phyloP scores from a whole-genome alignment of 768 basidiomycete species.

The Kwoniella heveanensis region DNA sequence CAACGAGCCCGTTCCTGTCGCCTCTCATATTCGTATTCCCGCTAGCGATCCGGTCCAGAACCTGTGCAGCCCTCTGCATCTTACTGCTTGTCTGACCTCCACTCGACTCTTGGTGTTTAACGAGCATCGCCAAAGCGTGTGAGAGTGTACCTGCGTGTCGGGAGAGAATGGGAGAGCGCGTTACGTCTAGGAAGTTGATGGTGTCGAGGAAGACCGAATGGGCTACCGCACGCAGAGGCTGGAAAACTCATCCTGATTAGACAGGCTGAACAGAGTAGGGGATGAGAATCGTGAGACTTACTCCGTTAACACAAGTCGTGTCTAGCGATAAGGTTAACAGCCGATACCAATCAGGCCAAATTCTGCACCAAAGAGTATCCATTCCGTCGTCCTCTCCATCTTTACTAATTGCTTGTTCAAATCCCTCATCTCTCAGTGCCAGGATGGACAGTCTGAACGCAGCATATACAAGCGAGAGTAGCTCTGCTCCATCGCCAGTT shows the following conservation, averaged over 20 bases:
- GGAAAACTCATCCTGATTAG: neutral
- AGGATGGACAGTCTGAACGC: slow-evolving; percentile 29
- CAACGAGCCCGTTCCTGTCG: slow-evolving; percentile 19
- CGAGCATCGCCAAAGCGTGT: slow-evolving; percentile 18
- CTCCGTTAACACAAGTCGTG: slow-evolving; percentile 35
- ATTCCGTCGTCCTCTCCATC: slow-evolving; percentile 18
- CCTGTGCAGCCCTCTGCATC: slow-evolving; percentile 23
- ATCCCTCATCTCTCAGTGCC: slow-evolving; percentile 1
- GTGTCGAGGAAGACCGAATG: slow-evolving; percentile 44
- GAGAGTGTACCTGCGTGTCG: slow-evolving; percentile 18
- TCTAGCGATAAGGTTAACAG: slow-evolving; percentile 34
- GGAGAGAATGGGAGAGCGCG: slow-evolving; percentile 18
- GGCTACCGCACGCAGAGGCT: slow-evolving; percentile 37
- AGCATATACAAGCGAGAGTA: slow-evolving; percentile 30
- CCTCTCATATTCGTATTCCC: neutral
- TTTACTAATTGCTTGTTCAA: neutral
- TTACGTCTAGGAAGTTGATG: slow-evolving; percentile 31
- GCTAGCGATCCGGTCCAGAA: slow-evolving; percentile 13
- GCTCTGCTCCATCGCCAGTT: slow-evolving; percentile 35
- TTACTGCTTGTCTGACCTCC: slow-evolving; percentile 17
- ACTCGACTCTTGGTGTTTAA: slow-evolving; percentile 12
- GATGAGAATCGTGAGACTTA: slow-evolving; percentile 21
- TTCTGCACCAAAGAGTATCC: slow-evolving; percentile 35
- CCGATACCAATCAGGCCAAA: slow-evolving; percentile 43
- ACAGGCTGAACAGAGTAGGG: neutral